A percentile compares a stretch with the other conserved stretches of the same genome.
Evolutionary conservation across 805 yeast genomes (phyloP).

Genomic region (Candida corydali): DNA sequence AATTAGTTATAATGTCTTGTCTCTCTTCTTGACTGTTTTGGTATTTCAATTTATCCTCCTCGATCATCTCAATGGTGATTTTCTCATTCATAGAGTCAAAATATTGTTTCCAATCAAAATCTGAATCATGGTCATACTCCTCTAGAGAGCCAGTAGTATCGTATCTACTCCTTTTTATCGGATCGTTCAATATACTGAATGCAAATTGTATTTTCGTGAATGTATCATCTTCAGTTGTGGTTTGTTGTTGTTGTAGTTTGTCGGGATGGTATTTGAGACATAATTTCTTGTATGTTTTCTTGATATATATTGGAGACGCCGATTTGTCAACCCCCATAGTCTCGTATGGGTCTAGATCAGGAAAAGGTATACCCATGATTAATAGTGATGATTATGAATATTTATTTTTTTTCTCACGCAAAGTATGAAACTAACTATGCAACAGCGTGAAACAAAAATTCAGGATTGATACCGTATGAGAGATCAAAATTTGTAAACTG

Average conservation of each 20-base stretch:
- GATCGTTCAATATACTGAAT: constrained; percentile 63
- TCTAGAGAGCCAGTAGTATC: constrained; percentile 68
- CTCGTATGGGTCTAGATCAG: constrained; percentile 61
- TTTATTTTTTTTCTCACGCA: background rate
- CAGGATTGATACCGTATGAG: no score
- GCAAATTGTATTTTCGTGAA: constrained; percentile 77
- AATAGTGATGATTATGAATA: background rate
- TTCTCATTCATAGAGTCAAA: constrained; percentile 45
- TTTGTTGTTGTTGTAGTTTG: constrained; percentile 39
- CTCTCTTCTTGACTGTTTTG: constrained; percentile 58
- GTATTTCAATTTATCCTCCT: constrained; percentile 61
- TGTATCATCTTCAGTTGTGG: constrained; percentile 3
- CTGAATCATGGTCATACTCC: constrained; percentile 29
- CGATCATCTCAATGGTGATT: constrained; percentile 62
- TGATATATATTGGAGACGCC: constrained; percentile 52
- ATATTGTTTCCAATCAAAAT: constrained; percentile 56
- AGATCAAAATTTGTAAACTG: no score
- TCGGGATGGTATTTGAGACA: constrained; percentile 73
- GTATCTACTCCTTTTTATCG: constrained; percentile 48
- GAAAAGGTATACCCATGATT: constrained; percentile 38
- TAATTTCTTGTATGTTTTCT: constrained; percentile 60
- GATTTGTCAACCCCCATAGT: constrained; percentile 38
- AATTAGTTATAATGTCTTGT: constrained; percentile 58
- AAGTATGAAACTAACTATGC: no score
- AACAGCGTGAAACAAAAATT: no score